These are phyloP conservation scores for Diaporthe sp. DNA, from an alignment of 2,329 filamentous ascomycete genomes.

Conservation along the genomic window DNA sequence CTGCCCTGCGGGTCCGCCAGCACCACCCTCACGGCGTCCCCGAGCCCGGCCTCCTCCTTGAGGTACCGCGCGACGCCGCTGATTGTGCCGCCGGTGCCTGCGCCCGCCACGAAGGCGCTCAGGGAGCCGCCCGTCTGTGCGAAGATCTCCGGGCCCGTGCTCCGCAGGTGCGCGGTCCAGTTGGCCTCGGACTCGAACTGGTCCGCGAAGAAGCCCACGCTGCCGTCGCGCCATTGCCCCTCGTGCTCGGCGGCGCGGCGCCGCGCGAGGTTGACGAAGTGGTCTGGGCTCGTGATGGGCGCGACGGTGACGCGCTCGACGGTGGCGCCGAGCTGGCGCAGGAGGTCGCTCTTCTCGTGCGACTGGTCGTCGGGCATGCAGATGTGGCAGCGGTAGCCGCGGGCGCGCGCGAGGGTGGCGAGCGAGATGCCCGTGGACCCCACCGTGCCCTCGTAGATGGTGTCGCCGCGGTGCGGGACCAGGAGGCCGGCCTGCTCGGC, in stretches of 20 bases:
- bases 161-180: constrained; percentile 83
- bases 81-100: constrained; percentile 94
- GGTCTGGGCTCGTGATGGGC: constrained; percentile 91
- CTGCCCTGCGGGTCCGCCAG: constrained; percentile 95
- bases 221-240: constrained; percentile 65
- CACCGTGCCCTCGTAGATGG: constrained; percentile 97
- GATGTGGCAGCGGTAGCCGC: constrained; percentile 93
- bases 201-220: constrained; percentile 91
- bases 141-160: constrained; percentile 92
- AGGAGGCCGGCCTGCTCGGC: constrained; percentile 85
- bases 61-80: constrained; percentile 87
- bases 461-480: constrained; percentile 85
- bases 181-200: constrained; percentile 96
- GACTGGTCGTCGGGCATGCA: constrained; percentile 97
- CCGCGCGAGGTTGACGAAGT: constrained; percentile 94
- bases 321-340: constrained; percentile 89
- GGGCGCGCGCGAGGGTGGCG: constrained; percentile 87
- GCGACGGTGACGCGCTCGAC: constrained; percentile 92
- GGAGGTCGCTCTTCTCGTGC: constrained; percentile 87
- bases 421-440: constrained; percentile 97
- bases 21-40: constrained; percentile 73
- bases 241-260: constrained; percentile 82
- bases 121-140: constrained; percentile 79
- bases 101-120: constrained; percentile 92
- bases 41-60: constrained; percentile 75